A percentile compares a stretch with the other conserved stretches of the same genome.
Evolutionary conservation across 257 asterid genomes (phyloP).

Genomic region (Scutellaria barbata): DNA sequence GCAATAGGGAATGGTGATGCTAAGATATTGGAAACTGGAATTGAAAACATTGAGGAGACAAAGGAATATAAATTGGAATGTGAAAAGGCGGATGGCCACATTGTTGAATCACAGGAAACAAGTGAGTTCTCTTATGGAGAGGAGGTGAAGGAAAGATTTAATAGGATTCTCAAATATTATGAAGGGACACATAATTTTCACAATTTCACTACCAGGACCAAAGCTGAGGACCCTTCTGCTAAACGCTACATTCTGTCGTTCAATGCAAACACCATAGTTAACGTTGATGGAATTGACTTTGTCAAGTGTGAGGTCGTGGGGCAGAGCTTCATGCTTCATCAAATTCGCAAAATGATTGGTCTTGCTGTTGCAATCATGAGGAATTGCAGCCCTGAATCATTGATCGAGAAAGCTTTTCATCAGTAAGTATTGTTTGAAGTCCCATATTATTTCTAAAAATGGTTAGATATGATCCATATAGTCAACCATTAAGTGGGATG

Average conservation of each 20-base stretch:
- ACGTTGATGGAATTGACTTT: constrained; percentile 76
- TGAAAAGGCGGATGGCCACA: constrained; percentile 24
- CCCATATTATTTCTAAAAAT: neutral
- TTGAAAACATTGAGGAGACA: constrained; percentile 25
- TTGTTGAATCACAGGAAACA: constrained; percentile 37
- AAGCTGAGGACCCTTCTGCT: constrained; percentile 96
- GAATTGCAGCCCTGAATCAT: constrained; percentile 66
- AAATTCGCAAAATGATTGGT: constrained; percentile 95
- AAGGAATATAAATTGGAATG: constrained; percentile 39
- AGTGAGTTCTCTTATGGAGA: constrained; percentile 64
- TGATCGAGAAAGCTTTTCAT: constrained; percentile 68
- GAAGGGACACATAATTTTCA: constrained; percentile 95
- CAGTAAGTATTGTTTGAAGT: constrained; percentile 48
- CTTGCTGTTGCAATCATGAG: constrained; percentile 96
- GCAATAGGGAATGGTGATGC: constrained; percentile 31
- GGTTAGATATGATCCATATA: neutral
- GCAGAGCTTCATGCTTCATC: constrained; percentile 99
- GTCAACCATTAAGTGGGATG: no score
- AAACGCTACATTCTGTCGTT: constrained; percentile 73
- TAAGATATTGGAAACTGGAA: constrained; percentile 37
- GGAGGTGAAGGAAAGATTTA: constrained; percentile 75
- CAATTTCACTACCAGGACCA: constrained; percentile 86
- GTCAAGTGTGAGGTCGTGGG: constrained; percentile 93
- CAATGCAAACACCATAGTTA: constrained; percentile 58
- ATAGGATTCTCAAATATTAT: constrained; percentile 68